Percentiles rank a stretch among this genome's conserved stretches.
These are phyloP conservation scores for Acanthamoeba sp. DNA, from an alignment of 208 protist genomes.

Conservation along the genomic window DNA sequence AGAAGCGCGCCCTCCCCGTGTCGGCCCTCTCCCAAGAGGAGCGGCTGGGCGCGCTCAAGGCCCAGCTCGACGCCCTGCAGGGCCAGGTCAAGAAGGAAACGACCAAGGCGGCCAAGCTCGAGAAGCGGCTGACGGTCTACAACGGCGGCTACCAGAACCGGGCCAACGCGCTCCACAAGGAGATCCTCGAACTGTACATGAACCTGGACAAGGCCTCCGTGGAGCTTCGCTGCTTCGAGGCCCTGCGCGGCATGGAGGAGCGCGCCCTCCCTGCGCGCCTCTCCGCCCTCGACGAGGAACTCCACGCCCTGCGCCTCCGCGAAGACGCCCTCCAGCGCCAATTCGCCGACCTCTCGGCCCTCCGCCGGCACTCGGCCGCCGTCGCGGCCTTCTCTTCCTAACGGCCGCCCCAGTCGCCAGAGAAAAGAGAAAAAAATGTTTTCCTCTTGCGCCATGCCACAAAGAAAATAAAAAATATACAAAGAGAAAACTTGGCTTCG, in stretches of 20 bases:
- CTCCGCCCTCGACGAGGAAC: background rate
- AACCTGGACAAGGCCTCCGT: constrained; percentile 40
- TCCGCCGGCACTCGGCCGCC: background rate
- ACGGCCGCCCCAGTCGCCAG: too few relatives aligned
- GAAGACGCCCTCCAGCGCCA: constrained; percentile 18
- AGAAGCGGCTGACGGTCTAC: constrained; percentile 58
- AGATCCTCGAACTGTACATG: constrained; percentile 65
- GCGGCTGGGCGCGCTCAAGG: constrained; percentile 9
- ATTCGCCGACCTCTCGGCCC: background rate
- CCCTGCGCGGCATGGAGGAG: background rate
- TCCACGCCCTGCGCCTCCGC: background rate
- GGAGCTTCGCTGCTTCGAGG: constrained; percentile 60
- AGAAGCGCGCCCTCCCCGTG: constrained; percentile 1
- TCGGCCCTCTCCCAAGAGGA: background rate
- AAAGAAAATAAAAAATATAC: too few relatives aligned
- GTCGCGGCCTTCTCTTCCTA: too few relatives aligned
- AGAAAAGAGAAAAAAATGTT: too few relatives aligned
- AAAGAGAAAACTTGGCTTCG: too few relatives aligned
- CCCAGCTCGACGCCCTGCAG: background rate
- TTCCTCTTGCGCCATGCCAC: too few relatives aligned
- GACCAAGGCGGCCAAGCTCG: constrained; percentile 20
- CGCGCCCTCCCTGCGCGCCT: constrained; percentile 14
- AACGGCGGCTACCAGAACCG: constrained; percentile 66
- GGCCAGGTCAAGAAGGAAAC: constrained; percentile 52
- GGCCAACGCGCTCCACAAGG: background rate